Base-by-base conservation (phyloP, 2,329 filamentous ascomycete genomes). In the Penicillium sp. region DNA sequence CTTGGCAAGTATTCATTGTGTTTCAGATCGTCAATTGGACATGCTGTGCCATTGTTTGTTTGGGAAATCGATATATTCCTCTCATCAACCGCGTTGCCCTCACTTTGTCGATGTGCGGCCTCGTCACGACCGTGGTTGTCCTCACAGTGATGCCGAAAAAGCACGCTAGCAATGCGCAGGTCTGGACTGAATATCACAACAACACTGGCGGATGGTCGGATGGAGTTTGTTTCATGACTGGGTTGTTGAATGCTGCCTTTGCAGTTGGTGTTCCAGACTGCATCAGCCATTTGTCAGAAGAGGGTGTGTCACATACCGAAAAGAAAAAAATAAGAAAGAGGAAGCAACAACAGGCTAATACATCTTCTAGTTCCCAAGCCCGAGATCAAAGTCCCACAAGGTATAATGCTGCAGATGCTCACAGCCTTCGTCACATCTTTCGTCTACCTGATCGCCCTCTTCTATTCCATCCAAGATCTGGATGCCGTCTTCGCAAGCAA, bases 221-320 rank as follows among this genome's bases (percentile, higher is more conserved):
- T 47, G 67, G 67, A 0, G 47, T 70, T 2, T 70, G 67, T 43
- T 86, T 87, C 60, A 69, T 86, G 46, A 74, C 81, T 0, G 84
- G 84, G 4, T 79, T 86, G 45, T 71, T 87, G 26, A 88, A 89
- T 59, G 85, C 84, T 1, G 85, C 85, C 0, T 89, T 82, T 63
- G 80, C 82, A n/a, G 80, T 88, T 7, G 86, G 85, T 3, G 80
- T 82, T 1, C 83, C 84, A 0, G 85, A 88, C 60, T 84, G 82
- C 40, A 80, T 84, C 10, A 82, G 80, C 2, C 85, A 87, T 63
- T 61, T 87, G 23, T 80, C 82, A 0, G 84, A 87, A 67, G 84
- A 87, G 56, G 66, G 67, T 70, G 56, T 8, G 55, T 47, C 7
- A 2, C 29, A 44, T 11, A 14, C 16, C 18, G 1, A 2, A 4